Evolutionary conservation across 139 green algal genomes (phyloP).

Genomic region (Chlorella sp.): DNA sequence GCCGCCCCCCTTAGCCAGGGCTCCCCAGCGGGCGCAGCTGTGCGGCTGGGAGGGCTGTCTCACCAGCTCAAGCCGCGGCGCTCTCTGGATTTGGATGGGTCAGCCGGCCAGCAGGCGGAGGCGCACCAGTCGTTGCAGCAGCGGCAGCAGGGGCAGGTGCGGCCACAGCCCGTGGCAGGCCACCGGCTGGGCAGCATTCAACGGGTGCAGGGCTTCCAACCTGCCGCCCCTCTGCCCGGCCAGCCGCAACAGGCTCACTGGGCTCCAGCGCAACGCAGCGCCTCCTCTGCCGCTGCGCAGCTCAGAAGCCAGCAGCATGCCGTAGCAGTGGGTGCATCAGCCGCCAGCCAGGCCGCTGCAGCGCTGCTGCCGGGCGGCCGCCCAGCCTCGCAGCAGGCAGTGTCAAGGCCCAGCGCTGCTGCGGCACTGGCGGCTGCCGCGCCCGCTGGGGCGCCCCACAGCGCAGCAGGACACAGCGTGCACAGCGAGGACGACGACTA

Average conservation of each 20-base stretch:
- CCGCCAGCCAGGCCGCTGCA: neutral
- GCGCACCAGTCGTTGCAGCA: neutral
- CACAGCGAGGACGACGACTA: slow-evolving; percentile 36
- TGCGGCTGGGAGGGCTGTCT: slow-evolving; percentile 14
- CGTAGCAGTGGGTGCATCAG: neutral
- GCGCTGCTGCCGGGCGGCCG: neutral
- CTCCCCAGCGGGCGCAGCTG: slow-evolving; percentile 14
- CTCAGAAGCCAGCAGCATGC: neutral
- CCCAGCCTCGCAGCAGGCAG: neutral
- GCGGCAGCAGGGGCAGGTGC: neutral
- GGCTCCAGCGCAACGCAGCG: neutral
- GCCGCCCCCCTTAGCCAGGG: neutral
- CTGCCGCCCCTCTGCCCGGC: neutral
- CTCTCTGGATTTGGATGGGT: slow-evolving; percentile 22
- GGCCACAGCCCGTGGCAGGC: slow-evolving; percentile 4
- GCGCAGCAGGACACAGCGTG: neutral
- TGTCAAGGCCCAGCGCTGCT: too few species aligned
- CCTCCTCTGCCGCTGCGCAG: neutral
- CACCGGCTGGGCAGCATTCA: slow-evolving; percentile 28
- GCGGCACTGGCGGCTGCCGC: neutral
- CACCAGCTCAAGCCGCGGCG: slow-evolving; percentile 24
- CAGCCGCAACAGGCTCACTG: neutral
- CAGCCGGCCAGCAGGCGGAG: neutral
- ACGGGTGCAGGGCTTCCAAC: slow-evolving; percentile 31
- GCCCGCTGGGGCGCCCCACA: neutral